Evolutionary conservation across 2,329 filamentous ascomycete genomes (phyloP).

Genomic region (Lecanicillium sp.): DNA sequence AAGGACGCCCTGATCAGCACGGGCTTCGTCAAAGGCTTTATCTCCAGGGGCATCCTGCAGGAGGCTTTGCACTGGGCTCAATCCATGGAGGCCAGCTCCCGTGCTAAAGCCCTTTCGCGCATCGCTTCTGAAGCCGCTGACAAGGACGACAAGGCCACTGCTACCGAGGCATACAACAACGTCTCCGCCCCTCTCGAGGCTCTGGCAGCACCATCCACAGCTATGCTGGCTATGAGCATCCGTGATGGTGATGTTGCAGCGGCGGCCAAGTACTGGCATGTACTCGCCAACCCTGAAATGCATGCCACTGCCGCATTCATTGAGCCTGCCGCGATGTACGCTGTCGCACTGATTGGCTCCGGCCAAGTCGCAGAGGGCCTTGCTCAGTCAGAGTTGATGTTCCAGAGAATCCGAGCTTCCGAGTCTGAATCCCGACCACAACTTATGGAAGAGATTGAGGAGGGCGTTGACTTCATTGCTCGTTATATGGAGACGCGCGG

Average conservation of each 20-base stretch:
- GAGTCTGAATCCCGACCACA: slow-evolving; percentile 44
- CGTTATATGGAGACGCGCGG: slow-evolving; percentile 50
- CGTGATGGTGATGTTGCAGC: slow-evolving; percentile 71
- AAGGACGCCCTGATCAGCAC: slow-evolving; percentile 64
- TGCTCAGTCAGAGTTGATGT: slow-evolving; percentile 75
- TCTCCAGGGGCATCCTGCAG: slow-evolving; percentile 61
- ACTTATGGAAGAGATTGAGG: slow-evolving; percentile 73
- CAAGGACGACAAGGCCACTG: slow-evolving; percentile 60
- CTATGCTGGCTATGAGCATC: slow-evolving; percentile 79
- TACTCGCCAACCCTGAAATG: slow-evolving; percentile 57
- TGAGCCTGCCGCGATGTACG: slow-evolving; percentile 85
- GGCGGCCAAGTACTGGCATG: slow-evolving; percentile 74
- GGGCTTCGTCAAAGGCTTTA: slow-evolving; percentile 72
- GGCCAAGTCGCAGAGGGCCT: slow-evolving; percentile 79
- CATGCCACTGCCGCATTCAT: slow-evolving; percentile 60
- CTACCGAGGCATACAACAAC: slow-evolving; percentile 56
- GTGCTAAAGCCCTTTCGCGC: slow-evolving; percentile 57
- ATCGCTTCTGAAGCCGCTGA: slow-evolving; percentile 78
- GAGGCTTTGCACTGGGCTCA: slow-evolving; percentile 70
- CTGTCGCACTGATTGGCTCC: slow-evolving; percentile 77
- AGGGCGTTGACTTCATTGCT: slow-evolving; percentile 65
- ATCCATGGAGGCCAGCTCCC: slow-evolving; percentile 50
- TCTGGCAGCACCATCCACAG: slow-evolving; percentile 57
- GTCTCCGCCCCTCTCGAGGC: slow-evolving; percentile 44
- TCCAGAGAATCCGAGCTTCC: slow-evolving; percentile 67